These are phyloP conservation scores for Xylaria sp. DNA, from an alignment of 2,329 filamentous ascomycete species.

Conservation along the genomic window DNA sequence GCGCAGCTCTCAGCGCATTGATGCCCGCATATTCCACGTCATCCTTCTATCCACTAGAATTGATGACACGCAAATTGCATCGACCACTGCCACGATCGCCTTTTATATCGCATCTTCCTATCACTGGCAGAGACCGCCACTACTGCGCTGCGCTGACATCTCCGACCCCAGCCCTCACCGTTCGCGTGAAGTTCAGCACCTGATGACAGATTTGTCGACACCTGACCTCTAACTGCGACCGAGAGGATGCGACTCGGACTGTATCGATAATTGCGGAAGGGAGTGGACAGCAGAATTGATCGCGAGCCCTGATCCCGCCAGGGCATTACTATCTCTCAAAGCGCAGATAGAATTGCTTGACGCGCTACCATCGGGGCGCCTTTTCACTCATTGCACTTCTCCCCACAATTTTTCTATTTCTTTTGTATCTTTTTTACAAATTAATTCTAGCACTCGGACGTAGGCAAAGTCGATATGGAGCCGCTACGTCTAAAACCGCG, in stretches of 20 bases:
- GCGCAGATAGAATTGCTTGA: conserved; percentile 2
- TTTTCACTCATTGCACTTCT: conserved; percentile 26
- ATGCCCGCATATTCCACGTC: conserved; percentile 36
- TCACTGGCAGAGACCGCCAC: conserved; percentile 6
- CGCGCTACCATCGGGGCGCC: conserved; percentile 21
- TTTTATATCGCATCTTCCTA: conserved; percentile 11
- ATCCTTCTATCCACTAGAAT: conserved; percentile 28
- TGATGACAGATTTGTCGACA: conserved; percentile 18
- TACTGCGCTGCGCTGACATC: conserved; percentile 13
- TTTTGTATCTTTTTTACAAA: conserved; percentile 2
- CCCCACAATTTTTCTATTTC: conserved; percentile 15
- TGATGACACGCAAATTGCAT: conserved; percentile 33
- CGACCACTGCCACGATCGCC: conserved; percentile 26
- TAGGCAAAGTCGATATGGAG: conserved; percentile 60
- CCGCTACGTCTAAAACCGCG: conserved; percentile 64
- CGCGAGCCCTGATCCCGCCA: conserved; percentile 9
- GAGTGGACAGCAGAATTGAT: conserved; percentile 31
- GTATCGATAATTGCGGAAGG: conserved; percentile 38
- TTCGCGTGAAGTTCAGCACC: conserved; percentile 19
- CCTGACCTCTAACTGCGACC: conserved; percentile 15
- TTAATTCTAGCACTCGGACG: conserved; percentile 5
- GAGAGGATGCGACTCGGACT: conserved; percentile 39
- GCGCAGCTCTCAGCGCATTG: conserved; percentile 26
- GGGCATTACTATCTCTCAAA: conserved; percentile 13
- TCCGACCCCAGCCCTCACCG: background rate